Evolutionary conservation across 2,329 filamentous ascomycete species (phyloP).

Genomic region (Teratosphaeria destructans): DNA sequence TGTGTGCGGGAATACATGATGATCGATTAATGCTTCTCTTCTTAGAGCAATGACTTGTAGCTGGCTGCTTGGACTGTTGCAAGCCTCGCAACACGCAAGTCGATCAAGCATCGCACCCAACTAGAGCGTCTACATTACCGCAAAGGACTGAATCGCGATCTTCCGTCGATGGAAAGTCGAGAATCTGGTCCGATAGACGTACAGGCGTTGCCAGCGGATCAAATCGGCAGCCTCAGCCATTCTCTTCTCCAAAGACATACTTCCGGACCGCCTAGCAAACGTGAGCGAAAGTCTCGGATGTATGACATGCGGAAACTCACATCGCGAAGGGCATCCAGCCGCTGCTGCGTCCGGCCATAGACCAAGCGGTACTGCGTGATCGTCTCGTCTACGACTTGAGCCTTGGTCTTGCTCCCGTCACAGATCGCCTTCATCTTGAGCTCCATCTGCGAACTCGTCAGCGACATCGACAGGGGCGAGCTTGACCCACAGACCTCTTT

Average conservation of each 20-base stretch:
- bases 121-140: no score
- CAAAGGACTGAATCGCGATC: background rate
- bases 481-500: slow-evolving; percentile 52
- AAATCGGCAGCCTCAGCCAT: background rate
- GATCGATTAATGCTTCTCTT: no score
- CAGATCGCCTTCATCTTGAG: slow-evolving; percentile 94
- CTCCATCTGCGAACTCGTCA: slow-evolving; percentile 55
- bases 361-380: slow-evolving; percentile 78
- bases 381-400: slow-evolving; percentile 69
- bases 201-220: background rate
- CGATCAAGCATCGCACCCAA: no score
- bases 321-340: slow-evolving; percentile 53
- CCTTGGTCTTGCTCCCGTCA: slow-evolving; percentile 66
- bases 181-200: background rate
- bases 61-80: no score
- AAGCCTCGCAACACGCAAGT: no score
- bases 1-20: no score
- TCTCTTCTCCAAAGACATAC: slow-evolving; percentile 11
- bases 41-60: no score
- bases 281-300: background rate
- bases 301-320: slow-evolving; percentile 25
- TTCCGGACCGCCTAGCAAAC: slow-evolving; percentile 11
- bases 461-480: background rate
- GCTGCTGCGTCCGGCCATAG: slow-evolving; percentile 69
- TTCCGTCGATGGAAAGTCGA: background rate